These are phyloP conservation scores for Dactylorhiza incarnata DNA, from an alignment of 106 monocot species.

Conservation along the genomic window DNA sequence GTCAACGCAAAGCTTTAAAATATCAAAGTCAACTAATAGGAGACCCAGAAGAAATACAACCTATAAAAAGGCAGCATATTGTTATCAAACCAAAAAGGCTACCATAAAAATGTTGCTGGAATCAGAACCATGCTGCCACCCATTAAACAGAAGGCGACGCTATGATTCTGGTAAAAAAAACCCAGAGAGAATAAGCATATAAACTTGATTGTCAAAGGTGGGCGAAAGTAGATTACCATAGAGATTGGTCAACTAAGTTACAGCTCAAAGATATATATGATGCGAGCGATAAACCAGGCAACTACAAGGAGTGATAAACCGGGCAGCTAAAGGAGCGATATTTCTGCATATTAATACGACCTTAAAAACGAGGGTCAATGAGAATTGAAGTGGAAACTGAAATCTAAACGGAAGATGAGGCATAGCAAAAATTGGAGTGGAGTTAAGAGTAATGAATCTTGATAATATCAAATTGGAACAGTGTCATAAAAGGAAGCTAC, in stretches of 20 bases:
- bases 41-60: neutral
- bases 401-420: neutral
- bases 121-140: neutral
- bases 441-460: neutral
- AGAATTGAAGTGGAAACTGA: neutral
- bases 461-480: neutral
- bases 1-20: neutral
- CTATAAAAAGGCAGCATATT: neutral
- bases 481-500: neutral
- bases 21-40: neutral
- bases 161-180: neutral
- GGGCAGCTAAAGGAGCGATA: too few species aligned
- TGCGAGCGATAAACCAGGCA: neutral
- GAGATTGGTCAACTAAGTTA: neutral
- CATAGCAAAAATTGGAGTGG: neutral
- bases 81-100: neutral
- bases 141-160: neutral
- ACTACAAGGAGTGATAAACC: neutral
- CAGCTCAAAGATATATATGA: neutral
- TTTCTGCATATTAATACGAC: neutral
- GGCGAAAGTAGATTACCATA: neutral
- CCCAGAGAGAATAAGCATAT: neutral
- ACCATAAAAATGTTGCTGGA: neutral
- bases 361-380: neutral
- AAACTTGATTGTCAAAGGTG: neutral